Conservation (phyloP, 495 filamentous ascomycete genomes). For the Aspergillus coremiiformis region DNA sequence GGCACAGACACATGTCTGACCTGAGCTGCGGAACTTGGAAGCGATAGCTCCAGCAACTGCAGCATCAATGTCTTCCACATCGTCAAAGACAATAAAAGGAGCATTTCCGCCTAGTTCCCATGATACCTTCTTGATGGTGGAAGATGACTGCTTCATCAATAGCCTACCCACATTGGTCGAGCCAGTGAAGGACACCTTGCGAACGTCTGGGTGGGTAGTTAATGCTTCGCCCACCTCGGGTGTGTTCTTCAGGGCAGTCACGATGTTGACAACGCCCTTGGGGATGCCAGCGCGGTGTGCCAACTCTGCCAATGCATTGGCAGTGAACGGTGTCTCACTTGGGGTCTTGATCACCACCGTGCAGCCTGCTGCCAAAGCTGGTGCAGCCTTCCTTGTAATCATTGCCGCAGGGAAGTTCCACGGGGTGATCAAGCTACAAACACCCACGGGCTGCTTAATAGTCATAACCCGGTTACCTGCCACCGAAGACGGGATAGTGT, state of each 20-base stretch:
- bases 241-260: constrained; percentile 67
- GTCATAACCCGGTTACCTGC: constrained; percentile 71
- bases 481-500: constrained; percentile 64
- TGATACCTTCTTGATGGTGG: constrained; percentile 77
- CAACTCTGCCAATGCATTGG: constrained; percentile 75
- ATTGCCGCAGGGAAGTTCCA: constrained; percentile 96
- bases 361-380: constrained; percentile 76
- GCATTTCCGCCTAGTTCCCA: constrained; percentile 89
- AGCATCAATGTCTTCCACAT: constrained; percentile 66
- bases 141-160: constrained; percentile 73
- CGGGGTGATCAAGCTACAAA: constrained; percentile 90
- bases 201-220: constrained; percentile 61
- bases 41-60: constrained; percentile 70
- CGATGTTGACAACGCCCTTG: constrained; percentile 74
- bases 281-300: constrained; percentile 78
- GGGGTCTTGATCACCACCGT: constrained; percentile 82
- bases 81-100: constrained; percentile 90
- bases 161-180: constrained; percentile 81
- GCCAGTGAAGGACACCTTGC: constrained; percentile 87
- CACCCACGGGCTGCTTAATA: constrained; percentile 80
- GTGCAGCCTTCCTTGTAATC: constrained; percentile 83
- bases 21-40: constrained; percentile 79
- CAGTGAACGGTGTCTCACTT: constrained; percentile 78
- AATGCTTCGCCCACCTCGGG: constrained; percentile 64
- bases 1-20: constrained; percentile 87